These are phyloP conservation scores for Trichoderma simmonsii DNA, from an alignment of 2,329 filamentous ascomycete genomes.

Conservation along the genomic window DNA sequence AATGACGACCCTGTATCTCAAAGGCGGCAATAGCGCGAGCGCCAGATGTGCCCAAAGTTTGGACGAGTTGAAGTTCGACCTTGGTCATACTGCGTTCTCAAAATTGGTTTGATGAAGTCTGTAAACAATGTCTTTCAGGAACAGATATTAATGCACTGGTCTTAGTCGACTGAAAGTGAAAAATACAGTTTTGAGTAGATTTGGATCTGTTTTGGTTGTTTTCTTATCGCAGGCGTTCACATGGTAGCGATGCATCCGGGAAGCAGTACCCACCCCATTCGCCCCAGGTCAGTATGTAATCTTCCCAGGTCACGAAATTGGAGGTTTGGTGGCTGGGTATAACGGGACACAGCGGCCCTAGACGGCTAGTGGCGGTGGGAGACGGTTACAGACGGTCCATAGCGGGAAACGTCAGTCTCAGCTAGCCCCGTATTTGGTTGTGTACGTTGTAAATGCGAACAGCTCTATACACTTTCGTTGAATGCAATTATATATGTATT, in stretches of 20 bases:
- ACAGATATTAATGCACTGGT: not conserved
- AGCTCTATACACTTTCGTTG: not conserved
- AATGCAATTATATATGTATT: not conserved
- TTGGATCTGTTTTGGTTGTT: not conserved
- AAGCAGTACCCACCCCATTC: not conserved
- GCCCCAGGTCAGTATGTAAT: not conserved
- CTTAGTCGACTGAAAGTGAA: not conserved
- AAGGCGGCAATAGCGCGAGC: not conserved
- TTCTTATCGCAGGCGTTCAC: not conserved
- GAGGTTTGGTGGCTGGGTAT: not conserved
- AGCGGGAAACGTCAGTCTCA: not conserved
- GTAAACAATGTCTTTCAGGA: not conserved
- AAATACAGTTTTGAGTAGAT: not conserved
- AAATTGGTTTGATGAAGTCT: not conserved
- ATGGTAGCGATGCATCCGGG: not conserved
- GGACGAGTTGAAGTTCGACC: not conserved
- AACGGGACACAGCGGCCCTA: not conserved
- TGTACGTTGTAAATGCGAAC: not conserved
- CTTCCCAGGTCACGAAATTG: not conserved
- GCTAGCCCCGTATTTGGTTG: not conserved
- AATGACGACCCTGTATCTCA: not conserved
- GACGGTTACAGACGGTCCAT: not conserved
- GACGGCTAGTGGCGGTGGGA: not conserved
- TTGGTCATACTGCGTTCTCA: not conserved
- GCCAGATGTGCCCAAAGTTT: not conserved